Evolutionary conservation across 148 eudicot species (phyloP).

Genomic region (Spergularia marina): DNA sequence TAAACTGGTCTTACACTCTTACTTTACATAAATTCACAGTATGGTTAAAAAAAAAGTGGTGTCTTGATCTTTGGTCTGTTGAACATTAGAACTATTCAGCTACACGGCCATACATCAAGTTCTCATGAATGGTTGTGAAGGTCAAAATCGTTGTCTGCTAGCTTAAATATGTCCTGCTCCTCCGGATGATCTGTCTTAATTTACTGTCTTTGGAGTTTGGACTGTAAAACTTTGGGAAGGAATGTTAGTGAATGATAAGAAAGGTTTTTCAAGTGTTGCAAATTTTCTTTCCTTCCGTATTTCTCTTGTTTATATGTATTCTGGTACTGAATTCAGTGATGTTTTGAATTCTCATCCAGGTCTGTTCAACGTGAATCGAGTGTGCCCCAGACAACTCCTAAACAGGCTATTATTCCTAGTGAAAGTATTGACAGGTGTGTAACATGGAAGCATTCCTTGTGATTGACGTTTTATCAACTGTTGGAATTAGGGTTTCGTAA

Average conservation of each 20-base stretch:
- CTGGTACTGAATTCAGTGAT: constrained; percentile 7
- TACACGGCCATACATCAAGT: not conserved
- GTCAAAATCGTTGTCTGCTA: not conserved
- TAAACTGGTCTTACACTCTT: not conserved
- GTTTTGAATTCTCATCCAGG: constrained; percentile 34
- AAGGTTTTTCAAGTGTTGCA: not conserved
- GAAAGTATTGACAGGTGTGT: constrained; percentile 48
- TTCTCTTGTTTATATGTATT: not conserved
- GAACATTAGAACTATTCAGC: no score
- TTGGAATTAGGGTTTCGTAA: not conserved
- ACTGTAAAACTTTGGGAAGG: not conserved
- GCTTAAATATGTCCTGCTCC: not conserved
- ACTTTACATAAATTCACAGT: not conserved
- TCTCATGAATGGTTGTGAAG: not conserved
- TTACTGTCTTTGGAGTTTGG: not conserved
- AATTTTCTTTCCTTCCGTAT: not conserved
- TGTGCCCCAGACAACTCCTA: constrained; percentile 34
- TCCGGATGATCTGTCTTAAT: not conserved
- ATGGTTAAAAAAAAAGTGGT: not conserved
- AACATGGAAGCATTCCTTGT: constrained; percentile 9
- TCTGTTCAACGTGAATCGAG: constrained; percentile 22
- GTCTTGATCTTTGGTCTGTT: not conserved
- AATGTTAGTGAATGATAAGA: not conserved
- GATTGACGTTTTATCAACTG: no score
- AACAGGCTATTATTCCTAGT: constrained; percentile 24